These are phyloP conservation scores for Neolentinus lepideus DNA, from an alignment of 1,284 basidiomycete species.

Conservation along the genomic window DNA sequence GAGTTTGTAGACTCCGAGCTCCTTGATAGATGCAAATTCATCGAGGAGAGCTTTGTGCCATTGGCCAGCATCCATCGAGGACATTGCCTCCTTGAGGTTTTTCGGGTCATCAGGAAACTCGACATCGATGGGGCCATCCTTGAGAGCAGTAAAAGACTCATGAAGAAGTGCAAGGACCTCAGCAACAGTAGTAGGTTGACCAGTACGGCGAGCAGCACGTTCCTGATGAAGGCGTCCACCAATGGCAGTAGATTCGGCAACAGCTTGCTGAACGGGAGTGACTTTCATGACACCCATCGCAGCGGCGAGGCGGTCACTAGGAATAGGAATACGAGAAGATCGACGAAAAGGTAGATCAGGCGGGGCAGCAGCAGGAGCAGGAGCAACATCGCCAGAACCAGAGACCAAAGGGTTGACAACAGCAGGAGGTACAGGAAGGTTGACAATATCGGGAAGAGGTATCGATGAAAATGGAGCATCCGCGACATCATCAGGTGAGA, in stretches of 20 bases:
- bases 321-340: background rate
- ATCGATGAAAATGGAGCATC: no score
- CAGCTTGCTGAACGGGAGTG: conserved; percentile 4
- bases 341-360: no score
- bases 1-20: conserved; percentile 21
- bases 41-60: conserved; percentile 10
- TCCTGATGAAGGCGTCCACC: background rate
- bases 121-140: background rate
- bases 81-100: conserved; percentile 10
- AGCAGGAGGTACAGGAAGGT: no score
- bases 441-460: no score
- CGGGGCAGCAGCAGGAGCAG: background rate
- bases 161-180: conserved; percentile 16
- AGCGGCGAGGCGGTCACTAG: conserved; percentile 2
- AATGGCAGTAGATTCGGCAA: conserved; percentile 4
- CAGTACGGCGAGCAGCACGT: conserved; percentile 6
- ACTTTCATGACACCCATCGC: background rate
- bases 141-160: background rate
- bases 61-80: conserved; percentile 6
- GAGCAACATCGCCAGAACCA: background rate
- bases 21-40: conserved; percentile 7
- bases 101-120: conserved; percentile 6
- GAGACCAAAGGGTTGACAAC: background rate
- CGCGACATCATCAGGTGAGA: no score
- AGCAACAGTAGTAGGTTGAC: conserved; percentile 16